Evolutionary conservation across 768 basidiomycete genomes (phyloP).

Genomic region (Boletus vinaceobasis): DNA sequence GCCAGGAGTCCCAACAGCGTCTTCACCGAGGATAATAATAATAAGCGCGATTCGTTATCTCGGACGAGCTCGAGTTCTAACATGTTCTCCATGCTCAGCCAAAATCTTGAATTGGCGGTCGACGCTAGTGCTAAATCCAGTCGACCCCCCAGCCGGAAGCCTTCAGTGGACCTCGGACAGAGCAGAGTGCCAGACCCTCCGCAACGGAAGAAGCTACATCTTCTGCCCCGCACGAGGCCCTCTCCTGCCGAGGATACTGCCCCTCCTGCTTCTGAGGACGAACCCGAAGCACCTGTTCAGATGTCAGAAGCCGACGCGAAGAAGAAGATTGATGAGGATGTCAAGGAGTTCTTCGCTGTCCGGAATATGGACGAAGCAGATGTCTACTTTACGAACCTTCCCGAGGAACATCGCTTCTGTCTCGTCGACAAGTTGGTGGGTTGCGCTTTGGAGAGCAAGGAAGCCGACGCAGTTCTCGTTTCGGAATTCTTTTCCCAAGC

Average conservation of each 20-base stretch:
- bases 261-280: constrained; percentile 47
- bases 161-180: constrained; percentile 48
- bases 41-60: constrained; percentile 70
- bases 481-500: constrained; percentile 69
- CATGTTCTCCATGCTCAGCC: constrained; percentile 85
- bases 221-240: constrained; percentile 70
- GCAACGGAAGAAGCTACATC: constrained; percentile 68
- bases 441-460: constrained; percentile 77
- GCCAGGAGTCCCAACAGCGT: constrained; percentile 84
- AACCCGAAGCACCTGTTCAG: constrained; percentile 41
- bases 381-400: constrained; percentile 75
- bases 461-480: constrained; percentile 74
- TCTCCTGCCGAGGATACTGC: constrained; percentile 49
- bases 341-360: constrained; percentile 83
- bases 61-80: constrained; percentile 78
- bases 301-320: constrained; percentile 68
- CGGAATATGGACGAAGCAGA: constrained; percentile 87
- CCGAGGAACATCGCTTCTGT: constrained; percentile 54
- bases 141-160: constrained; percentile 47
- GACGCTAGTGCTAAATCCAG: constrained; percentile 55
- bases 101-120: constrained; percentile 51
- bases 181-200: constrained; percentile 43
- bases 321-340: constrained; percentile 76
- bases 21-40: constrained; percentile 73
- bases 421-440: constrained; percentile 77